A percentile compares a stretch with the other conserved stretches of the same genome.
Conservation (phyloP, 1,139 yeast species). For the Saccharomyces uvarum region DNA sequence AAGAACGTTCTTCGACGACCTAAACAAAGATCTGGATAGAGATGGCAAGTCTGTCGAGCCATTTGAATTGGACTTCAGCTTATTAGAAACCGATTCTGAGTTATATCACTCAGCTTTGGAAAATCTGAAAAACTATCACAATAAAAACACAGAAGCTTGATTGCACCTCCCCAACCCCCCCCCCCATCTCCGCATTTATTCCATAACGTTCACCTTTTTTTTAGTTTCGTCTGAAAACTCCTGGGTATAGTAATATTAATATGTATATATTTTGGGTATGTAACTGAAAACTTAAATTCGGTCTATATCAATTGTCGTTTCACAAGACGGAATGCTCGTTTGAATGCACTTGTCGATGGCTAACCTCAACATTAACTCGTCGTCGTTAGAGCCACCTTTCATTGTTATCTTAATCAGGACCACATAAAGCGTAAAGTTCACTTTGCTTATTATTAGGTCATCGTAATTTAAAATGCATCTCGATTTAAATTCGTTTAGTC, state of each 20-base stretch:
- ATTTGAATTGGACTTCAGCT: not conserved
- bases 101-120: not conserved
- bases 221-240: not conserved
- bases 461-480: slow-evolving; percentile 38
- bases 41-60: not conserved
- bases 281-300: slow-evolving; percentile 14
- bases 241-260: not conserved
- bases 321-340: slow-evolving; percentile 34
- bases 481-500: slow-evolving; percentile 44
- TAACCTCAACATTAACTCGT: slow-evolving; percentile 50
- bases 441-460: slow-evolving; percentile 49
- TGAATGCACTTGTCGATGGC: slow-evolving; percentile 46
- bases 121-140: not conserved
- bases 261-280: not conserved
- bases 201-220: not conserved
- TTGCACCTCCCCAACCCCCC: too few relatives aligned
- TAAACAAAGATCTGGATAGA: slow-evolving; percentile 28
- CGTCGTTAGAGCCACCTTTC: slow-evolving; percentile 66
- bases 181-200: not conserved
- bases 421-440: slow-evolving; percentile 52
- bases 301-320: slow-evolving; percentile 57
- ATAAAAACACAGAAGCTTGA: not conserved
- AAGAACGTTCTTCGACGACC: slow-evolving; percentile 37
- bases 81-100: not conserved
- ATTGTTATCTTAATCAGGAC: slow-evolving; percentile 48